Evolutionary conservation across 1,284 basidiomycete genomes (phyloP).

Genomic region (Ceratorhiza oryzae-sativae): DNA sequence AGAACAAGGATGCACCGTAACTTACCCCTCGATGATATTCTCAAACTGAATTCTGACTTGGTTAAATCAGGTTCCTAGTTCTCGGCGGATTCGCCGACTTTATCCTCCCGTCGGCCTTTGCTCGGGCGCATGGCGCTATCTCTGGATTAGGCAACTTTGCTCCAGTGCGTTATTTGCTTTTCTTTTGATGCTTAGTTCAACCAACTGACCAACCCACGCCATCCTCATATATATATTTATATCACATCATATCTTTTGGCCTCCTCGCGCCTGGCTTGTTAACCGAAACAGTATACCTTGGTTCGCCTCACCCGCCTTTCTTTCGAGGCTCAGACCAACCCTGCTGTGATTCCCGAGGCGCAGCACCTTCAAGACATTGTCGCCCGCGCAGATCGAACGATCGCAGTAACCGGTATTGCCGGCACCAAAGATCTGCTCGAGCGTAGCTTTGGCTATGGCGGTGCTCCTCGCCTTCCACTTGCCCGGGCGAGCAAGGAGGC

Average conservation of each 20-base stretch:
- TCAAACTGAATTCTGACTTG: not conserved
- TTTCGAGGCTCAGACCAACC: conserved; percentile 60
- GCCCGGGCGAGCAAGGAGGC: conserved; percentile 59
- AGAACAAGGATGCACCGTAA: conserved; percentile 61
- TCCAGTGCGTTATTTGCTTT: conserved; percentile 61
- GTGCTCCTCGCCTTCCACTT: conserved; percentile 76
- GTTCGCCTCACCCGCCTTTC: conserved; percentile 69
- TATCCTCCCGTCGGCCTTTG: conserved; percentile 72
- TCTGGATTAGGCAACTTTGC: conserved; percentile 81
- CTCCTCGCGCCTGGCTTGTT: not conserved
- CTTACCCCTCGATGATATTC: conserved; percentile 21
- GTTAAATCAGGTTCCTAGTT: conserved; percentile 64
- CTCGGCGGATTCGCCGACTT: conserved; percentile 83
- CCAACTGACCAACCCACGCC: conserved; percentile 22
- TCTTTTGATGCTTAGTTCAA: not conserved
- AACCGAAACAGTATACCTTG: conserved; percentile 60
- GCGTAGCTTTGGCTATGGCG: conserved; percentile 75
- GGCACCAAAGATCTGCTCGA: conserved; percentile 83
- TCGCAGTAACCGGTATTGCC: conserved; percentile 77
- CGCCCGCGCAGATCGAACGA: conserved; percentile 79
- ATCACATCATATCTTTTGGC: conserved; percentile 8
- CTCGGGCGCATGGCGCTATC: conserved; percentile 78
- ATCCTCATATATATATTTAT: conserved; percentile 45
- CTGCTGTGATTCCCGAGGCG: conserved; percentile 69
- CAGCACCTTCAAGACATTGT: conserved; percentile 80